Percentiles rank a stretch among this genome's conserved stretches.
phyloP scores from a whole-genome alignment of 106 monocot genomes.

The Dendrobium nobile region DNA sequence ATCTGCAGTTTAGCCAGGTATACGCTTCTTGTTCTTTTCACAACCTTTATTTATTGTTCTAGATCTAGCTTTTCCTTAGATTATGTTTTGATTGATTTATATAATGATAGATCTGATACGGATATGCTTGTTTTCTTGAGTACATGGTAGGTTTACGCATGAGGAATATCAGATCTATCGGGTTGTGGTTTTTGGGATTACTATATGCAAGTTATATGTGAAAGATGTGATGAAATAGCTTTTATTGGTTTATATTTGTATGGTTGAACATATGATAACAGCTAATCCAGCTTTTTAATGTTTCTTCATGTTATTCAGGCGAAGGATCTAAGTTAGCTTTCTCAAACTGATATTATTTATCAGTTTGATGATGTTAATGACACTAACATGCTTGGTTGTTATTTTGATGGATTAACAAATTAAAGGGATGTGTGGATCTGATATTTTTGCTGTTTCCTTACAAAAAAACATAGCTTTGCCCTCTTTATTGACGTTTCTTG shows the following conservation, averaged over 20 bases:
- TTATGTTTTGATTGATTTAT: neutral
- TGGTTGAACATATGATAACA: neutral
- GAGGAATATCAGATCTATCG: neutral
- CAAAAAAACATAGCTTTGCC: no score
- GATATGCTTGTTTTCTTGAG: neutral
- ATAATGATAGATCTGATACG: conserved; percentile 1
- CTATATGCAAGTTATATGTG: neutral
- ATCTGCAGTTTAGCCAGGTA: conserved; percentile 4
- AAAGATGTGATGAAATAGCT: neutral
- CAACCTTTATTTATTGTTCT: neutral
- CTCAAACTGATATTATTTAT: neutral
- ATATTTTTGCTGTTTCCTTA: no score
- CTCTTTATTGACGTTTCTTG: no score
- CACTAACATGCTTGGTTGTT: neutral
- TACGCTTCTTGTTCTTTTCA: neutral
- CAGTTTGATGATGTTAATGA: no score
- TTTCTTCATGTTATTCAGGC: neutral
- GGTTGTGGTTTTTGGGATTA: neutral
- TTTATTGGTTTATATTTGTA: neutral
- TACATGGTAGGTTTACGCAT: neutral
- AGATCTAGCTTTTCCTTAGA: neutral
- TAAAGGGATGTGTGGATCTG: neutral
- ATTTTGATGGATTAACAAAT: neutral
- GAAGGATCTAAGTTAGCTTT: neutral
- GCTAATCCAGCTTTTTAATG: neutral